phyloP scores from a whole-genome alignment of 805 yeast genomes.

The Blastobotrys robertii region DNA sequence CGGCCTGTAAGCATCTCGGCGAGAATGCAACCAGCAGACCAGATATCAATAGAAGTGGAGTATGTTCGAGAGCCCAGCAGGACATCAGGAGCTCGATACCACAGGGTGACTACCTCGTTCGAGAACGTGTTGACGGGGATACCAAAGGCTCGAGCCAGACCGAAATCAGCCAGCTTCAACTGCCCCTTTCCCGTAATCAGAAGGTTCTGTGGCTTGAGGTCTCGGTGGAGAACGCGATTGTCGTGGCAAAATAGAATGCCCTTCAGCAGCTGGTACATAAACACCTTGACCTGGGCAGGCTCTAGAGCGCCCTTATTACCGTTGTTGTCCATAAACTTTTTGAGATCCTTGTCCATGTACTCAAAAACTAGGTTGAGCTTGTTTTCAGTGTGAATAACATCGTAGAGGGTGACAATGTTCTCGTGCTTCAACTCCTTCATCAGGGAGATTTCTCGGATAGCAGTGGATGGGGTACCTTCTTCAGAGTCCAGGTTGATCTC shows the following conservation, averaged over 20 bases:
- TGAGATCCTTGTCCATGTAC: constrained; percentile 85
- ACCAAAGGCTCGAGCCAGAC: constrained; percentile 94
- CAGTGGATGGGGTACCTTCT: constrained; percentile 98
- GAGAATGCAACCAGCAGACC: constrained; percentile 97
- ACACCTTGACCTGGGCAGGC: constrained; percentile 67
- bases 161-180: constrained; percentile 91
- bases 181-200: constrained; percentile 85
- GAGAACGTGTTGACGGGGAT: constrained; percentile 96
- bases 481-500: constrained; percentile 93
- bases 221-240: constrained; percentile 72
- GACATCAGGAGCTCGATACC: constrained; percentile 98
- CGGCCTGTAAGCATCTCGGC: constrained; percentile 99
- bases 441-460: constrained; percentile 89
- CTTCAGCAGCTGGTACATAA: constrained; percentile 85
- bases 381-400: constrained; percentile 94
- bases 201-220: constrained; percentile 89
- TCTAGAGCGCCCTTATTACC: constrained; percentile 70
- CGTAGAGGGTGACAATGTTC: constrained; percentile 85
- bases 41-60: constrained; percentile 93
- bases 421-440: constrained; percentile 93
- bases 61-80: constrained; percentile 89
- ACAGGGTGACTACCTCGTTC: constrained; percentile 92
- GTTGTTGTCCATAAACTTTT: constrained; percentile 85
- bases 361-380: constrained; percentile 91
- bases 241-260: constrained; percentile 87